Base-by-base conservation (phyloP, 495 filamentous ascomycete genomes). In the Aspergillus olivimuriae region DNA sequence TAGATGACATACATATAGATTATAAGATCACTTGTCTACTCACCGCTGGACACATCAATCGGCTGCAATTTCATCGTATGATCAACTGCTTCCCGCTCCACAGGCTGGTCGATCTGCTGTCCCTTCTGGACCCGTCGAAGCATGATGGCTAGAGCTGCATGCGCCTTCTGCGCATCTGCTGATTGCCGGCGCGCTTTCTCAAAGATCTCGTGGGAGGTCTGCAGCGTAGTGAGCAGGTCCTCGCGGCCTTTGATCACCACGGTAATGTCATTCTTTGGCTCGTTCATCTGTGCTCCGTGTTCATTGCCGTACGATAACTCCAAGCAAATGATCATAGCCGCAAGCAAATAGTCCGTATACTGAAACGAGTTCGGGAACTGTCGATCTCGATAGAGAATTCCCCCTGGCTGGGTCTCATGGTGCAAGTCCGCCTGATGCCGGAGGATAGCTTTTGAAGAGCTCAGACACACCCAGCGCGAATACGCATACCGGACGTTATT, bases 301-400 rank as follows among this genome's bases (percentile, higher is more conserved):
- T 23, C 44, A 11, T 49, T 46, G 8, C 58, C 53, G 22, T 62
- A 61, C 0, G 58, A 61, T 4, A 95, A 69, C 48, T 94, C 89
- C 22, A 95, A 69, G 50, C 82, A 83, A 15, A 97, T 74, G 43
- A 95, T 80, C 87, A 95, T 95, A 2, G 87, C 84, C 1, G 87
- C 89, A 14, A 94, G 80, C 11, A 95, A 65, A 52, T 91, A 94
- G 52, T 97, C 91, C 18, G 77, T 72, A 36, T 81, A 84, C 14
- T 87, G 87, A 3, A 94, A 74, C 0, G 84, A 84, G 14, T 78
- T 87, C 39, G 91, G 78, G 59, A 83, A 86, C 73, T 77, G 88
- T 52, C 81, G 80, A 60, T 87, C 82, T 16, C 73, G 74, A 42
- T 83, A 76, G 31, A 90, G 62, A 12, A 84, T 76, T 4, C 87